Evolutionary conservation across 1,284 basidiomycete genomes (phyloP).

Genomic region (Caloboletus firmus): DNA sequence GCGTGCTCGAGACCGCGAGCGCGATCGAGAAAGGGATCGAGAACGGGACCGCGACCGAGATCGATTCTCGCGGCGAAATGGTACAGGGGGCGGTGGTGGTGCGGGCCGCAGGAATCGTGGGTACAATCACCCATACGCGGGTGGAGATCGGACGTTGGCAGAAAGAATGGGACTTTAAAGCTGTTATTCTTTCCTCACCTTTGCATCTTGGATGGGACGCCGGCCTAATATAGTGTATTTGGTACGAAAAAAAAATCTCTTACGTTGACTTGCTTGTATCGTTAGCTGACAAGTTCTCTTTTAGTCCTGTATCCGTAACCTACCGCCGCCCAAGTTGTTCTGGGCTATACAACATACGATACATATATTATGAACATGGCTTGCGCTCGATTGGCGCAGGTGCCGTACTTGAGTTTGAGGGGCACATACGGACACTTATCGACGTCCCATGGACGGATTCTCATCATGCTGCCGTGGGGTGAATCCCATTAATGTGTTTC

Average conservation of each 20-base stretch:
- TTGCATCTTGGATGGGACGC: conserved; percentile 24
- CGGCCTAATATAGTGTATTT: conserved; percentile 40
- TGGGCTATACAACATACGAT: conserved; percentile 21
- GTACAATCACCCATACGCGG: conserved; percentile 33
- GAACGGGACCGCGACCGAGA: conserved; percentile 38
- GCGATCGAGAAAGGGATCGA: conserved; percentile 35
- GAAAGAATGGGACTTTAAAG: conserved; percentile 70
- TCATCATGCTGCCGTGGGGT: neutral
- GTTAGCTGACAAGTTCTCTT: conserved; percentile 27
- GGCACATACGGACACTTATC: neutral
- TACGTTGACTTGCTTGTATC: conserved; percentile 26
- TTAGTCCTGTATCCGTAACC: conserved; percentile 35
- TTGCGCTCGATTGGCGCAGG: neutral
- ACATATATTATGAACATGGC: conserved; percentile 29
- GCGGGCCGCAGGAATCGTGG: conserved; percentile 32
- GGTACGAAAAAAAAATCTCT: conserved; percentile 39
- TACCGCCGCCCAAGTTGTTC: conserved; percentile 14
- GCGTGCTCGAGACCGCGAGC: conserved; percentile 33
- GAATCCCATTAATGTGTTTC: neutral
- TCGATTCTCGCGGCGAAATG: conserved; percentile 38
- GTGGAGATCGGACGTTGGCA: conserved; percentile 74
- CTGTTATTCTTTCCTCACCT: conserved; percentile 16
- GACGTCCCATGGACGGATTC: neutral
- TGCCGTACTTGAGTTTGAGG: neutral
- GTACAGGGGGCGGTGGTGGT: conserved; percentile 25